Evolutionary conservation across 1,284 basidiomycete species (phyloP).

Genomic region (Sanguinoderma infundibulare): DNA sequence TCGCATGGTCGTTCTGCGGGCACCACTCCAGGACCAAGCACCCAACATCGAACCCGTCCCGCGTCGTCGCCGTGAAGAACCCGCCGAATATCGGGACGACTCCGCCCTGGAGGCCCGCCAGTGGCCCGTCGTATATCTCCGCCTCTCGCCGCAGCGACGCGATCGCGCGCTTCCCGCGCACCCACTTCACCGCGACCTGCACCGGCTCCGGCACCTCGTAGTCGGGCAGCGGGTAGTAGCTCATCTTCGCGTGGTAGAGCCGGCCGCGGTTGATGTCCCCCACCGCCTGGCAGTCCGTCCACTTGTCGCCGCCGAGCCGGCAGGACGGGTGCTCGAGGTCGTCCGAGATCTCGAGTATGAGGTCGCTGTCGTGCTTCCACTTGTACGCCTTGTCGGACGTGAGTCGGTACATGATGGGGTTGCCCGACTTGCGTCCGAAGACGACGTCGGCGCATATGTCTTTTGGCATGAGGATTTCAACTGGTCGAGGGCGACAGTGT

Average conservation of each 20-base stretch:
- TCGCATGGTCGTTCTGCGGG: constrained; percentile 18
- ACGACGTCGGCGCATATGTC: constrained; percentile 18
- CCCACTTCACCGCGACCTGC: constrained; percentile 26
- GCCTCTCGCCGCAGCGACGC: constrained; percentile 30
- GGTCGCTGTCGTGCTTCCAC: constrained; percentile 10
- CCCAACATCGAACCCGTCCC: constrained; percentile 22
- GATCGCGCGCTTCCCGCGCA: constrained; percentile 34
- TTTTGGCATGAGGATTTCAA: constrained; percentile 1
- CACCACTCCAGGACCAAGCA: constrained; percentile 47
- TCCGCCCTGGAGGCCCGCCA: constrained; percentile 16
- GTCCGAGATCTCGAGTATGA: constrained; percentile 15
- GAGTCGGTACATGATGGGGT: constrained; percentile 20
- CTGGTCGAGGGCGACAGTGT: background rate
- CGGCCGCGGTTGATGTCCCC: constrained; percentile 12
- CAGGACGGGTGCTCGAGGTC: constrained; percentile 6
- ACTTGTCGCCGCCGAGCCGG: constrained; percentile 11
- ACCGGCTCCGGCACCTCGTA: background rate
- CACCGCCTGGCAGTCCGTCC: constrained; percentile 10
- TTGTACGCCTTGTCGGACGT: constrained; percentile 1
- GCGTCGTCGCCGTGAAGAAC: constrained; percentile 12
- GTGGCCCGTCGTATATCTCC: constrained; percentile 18
- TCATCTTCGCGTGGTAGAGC: constrained; percentile 17
- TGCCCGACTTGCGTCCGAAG: constrained; percentile 15
- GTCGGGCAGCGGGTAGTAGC: constrained; percentile 3
- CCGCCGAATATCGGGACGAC: constrained; percentile 26